A percentile compares a stretch with the other conserved stretches of the same genome.
These are phyloP conservation scores for Mastigamoeba balamuthi DNA, from an alignment of 78 protist genomes.

Conservation along the genomic window DNA sequence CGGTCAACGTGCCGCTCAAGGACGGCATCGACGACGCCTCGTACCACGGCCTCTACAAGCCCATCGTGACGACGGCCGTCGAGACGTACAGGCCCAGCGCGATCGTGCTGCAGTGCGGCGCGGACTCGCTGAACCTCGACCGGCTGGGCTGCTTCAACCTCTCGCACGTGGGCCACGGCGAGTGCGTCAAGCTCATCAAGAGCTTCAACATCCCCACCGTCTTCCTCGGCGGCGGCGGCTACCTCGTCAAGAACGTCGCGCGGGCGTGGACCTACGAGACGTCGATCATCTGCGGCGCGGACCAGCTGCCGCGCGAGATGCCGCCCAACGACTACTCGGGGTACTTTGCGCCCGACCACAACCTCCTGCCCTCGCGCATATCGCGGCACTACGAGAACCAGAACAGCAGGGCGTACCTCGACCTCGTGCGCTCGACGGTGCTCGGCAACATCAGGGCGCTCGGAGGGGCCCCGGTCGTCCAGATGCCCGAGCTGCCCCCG, in stretches of 20 bases:
- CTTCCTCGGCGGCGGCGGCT: constrained; percentile 96
- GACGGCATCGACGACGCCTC: constrained; percentile 86
- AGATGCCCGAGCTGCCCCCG: no score
- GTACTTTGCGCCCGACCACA: constrained; percentile 90
- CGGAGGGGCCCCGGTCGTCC: no score
- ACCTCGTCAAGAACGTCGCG: constrained; percentile 83
- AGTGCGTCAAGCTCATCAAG: constrained; percentile 48
- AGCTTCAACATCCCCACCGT: constrained; percentile 71
- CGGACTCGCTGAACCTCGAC: constrained; percentile 90
- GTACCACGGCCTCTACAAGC: constrained; percentile 68
- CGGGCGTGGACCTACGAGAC: constrained; percentile 91
- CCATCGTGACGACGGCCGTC: constrained; percentile 24
- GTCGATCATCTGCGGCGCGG: constrained; percentile 28
- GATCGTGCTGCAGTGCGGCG: constrained; percentile 93
- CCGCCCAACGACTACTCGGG: constrained; percentile 90
- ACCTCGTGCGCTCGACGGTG: no score
- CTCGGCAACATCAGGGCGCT: no score
- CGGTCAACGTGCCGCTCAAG: constrained; percentile 86
- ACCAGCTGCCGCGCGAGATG: constrained; percentile 39
- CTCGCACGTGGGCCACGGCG: constrained; percentile 56
- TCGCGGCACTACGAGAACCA: no score
- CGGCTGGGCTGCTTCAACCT: constrained; percentile 94
- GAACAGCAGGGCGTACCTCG: no score
- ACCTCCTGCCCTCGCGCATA: no score
- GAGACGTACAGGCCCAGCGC: constrained; percentile 70